Conservation (phyloP, 2,329 filamentous ascomycete genomes). For the Gaeumannomyces tritici region DNA sequence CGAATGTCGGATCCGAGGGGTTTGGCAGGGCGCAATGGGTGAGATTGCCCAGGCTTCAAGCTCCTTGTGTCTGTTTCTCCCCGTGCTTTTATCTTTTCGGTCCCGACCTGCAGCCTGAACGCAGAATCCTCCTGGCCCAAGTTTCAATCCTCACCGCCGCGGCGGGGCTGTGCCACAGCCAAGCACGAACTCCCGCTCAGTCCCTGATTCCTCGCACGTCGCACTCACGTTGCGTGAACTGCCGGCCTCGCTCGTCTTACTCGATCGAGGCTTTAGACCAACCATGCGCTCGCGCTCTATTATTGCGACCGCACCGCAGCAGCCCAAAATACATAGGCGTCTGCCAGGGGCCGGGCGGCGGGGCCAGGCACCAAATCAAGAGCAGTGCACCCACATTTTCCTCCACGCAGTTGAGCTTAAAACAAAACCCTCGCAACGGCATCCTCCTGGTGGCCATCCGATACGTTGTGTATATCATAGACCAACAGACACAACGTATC, state of each 20-base stretch:
- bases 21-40: too few species aligned
- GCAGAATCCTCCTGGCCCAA: not conserved
- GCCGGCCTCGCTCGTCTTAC: not conserved
- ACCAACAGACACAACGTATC: not conserved
- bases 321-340: not conserved
- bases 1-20: too few species aligned
- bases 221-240: not conserved
- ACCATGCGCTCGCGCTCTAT: not conserved
- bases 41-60: too few species aligned
- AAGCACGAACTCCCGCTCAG: not conserved
- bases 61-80: not conserved
- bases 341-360: not conserved
- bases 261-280: not conserved
- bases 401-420: not conserved
- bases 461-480: too few species aligned
- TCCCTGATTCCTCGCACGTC: not conserved
- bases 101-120: not conserved
- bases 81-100: not conserved
- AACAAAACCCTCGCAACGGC: not conserved
- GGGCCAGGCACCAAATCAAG: not conserved
- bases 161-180: not conserved
- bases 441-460: too few species aligned
- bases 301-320: not conserved
- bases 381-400: not conserved
- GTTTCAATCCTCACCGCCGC: not conserved